phyloP scores from a whole-genome alignment of 768 basidiomycete species.

The Mycena pura region DNA sequence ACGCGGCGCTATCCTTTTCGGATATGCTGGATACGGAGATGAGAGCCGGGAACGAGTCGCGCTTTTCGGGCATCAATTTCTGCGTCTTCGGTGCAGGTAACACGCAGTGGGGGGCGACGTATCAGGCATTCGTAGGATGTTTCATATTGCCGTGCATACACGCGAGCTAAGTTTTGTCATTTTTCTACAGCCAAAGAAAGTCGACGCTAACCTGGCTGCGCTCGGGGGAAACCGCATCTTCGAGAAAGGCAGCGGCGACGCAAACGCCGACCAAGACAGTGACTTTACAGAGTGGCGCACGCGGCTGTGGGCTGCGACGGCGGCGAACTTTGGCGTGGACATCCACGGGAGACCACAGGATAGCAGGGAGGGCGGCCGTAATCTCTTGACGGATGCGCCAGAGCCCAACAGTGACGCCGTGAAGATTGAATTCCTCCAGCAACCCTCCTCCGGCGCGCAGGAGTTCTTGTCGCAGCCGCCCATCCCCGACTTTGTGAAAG shows the following conservation, averaged over 20 bases:
- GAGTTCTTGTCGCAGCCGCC: conserved; percentile 5
- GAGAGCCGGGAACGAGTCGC: conserved; percentile 7
- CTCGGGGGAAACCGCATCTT: conserved; percentile 24
- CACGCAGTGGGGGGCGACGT: conserved; percentile 24
- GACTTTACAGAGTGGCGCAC: conserved; percentile 22
- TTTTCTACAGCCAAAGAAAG: conserved; percentile 19
- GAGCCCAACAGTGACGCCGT: conserved; percentile 3
- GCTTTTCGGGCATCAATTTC: conserved; percentile 21
- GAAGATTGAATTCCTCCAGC: conserved; percentile 12
- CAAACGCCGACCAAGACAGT: conserved; percentile 22
- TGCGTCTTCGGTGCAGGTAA: conserved; percentile 25
- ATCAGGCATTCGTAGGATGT: conserved; percentile 19
- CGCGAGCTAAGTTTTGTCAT: too few species aligned
- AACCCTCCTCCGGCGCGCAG: background rate
- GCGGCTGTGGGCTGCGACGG: conserved; percentile 20
- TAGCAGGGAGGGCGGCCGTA: background rate
- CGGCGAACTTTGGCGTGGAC: conserved; percentile 21
- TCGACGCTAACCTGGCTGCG: conserved; percentile 18
- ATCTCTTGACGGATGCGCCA: conserved; percentile 3
- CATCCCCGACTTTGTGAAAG: conserved; percentile 9
- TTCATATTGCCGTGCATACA: too few species aligned
- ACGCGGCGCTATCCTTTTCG: conserved; percentile 14
- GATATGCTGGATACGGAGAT: conserved; percentile 19
- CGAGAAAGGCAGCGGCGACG: conserved; percentile 22
- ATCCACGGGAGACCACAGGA: background rate